Evolutionary conservation across 345 rosid genomes (phyloP).

Genomic region (Eucalyptus cloeziana): DNA sequence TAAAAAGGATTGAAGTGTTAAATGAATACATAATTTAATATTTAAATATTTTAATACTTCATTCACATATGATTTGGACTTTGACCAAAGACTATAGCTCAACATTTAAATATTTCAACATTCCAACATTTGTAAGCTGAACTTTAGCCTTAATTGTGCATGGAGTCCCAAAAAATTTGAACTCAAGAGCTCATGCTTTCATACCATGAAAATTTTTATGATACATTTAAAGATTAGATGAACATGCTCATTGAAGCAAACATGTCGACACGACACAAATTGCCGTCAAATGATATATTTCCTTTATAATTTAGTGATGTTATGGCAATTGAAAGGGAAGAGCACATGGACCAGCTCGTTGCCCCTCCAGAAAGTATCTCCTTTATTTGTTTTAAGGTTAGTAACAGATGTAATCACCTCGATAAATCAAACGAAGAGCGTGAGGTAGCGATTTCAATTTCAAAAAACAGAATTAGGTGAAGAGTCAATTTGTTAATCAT

Average conservation of each 20-base stretch:
- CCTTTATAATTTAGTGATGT: neutral
- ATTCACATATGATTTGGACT: rapidly evolving
- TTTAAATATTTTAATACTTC: rapidly evolving
- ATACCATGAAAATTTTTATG: neutral
- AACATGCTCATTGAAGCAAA: neutral
- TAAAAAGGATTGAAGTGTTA: neutral
- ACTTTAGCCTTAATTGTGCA: rapidly evolving
- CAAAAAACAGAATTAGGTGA: neutral
- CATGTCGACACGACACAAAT: neutral
- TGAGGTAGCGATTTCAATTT: neutral
- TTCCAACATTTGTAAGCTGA: rapidly evolving
- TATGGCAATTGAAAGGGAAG: neutral
- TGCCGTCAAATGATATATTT: neutral
- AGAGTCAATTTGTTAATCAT: neutral
- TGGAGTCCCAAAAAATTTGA: neutral
- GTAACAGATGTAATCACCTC: neutral
- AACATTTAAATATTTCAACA: rapidly evolving
- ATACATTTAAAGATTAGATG: neutral
- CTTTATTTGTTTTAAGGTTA: neutral
- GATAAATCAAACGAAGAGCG: neutral
- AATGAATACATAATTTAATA: rapidly evolving
- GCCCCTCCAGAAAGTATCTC: neutral
- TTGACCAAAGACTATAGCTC: rapidly evolving
- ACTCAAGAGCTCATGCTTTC: neutral
- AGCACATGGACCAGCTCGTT: neutral